phyloP scores from a whole-genome alignment of 306 rosid species.

The Carpinus fangiana region DNA sequence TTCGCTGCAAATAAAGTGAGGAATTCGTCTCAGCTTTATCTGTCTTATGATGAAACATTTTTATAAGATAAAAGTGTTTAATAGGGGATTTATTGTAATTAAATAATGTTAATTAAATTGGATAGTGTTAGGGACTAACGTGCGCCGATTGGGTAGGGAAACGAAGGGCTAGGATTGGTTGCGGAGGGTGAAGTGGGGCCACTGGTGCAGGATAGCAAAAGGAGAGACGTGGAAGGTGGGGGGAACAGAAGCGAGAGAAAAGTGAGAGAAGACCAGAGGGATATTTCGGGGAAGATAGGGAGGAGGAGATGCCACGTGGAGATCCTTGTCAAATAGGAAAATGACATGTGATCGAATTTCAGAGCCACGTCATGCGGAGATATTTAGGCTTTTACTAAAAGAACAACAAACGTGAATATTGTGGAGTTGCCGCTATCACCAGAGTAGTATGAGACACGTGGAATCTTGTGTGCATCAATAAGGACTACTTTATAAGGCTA shows the following conservation, averaged over 20 bases:
- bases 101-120: neutral
- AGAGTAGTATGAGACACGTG: too few species aligned
- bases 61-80: neutral
- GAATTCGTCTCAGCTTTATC: neutral
- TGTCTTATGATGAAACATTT: neutral
- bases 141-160: constrained; percentile 11
- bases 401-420: too few species aligned
- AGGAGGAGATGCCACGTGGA: neutral
- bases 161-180: neutral
- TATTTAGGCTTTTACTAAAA: neutral
- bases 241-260: neutral
- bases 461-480: too few species aligned
- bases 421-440: too few species aligned
- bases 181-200: neutral
- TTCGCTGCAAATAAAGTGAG: neutral
- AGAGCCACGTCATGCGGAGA: neutral
- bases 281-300: neutral
- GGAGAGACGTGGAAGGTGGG: neutral
- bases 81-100: neutral
- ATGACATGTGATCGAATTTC: neutral
- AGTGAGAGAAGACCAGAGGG: neutral
- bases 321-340: neutral
- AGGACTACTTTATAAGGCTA: too few species aligned
- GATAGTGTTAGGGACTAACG: constrained; percentile 13
- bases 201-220: constrained; percentile 19